These are phyloP conservation scores for Claviceps africana DNA, from an alignment of 2,329 filamentous ascomycete species.

Conservation along the genomic window DNA sequence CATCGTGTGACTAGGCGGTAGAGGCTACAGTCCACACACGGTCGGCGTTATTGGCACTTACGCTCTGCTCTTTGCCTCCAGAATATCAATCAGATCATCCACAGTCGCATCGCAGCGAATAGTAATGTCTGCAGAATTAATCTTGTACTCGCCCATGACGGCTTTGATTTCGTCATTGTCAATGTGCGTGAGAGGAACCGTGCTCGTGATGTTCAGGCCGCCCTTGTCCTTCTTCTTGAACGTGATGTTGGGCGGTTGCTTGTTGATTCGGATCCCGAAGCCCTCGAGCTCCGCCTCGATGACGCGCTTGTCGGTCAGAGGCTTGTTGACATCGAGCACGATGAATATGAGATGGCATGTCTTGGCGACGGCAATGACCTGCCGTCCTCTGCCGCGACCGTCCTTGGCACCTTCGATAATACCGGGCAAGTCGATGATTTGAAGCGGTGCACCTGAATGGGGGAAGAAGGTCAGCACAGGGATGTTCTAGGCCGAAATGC, in stretches of 20 bases:
- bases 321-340: slow-evolving; percentile 96
- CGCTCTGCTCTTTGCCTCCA: slow-evolving; percentile 77
- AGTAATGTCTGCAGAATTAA: slow-evolving; percentile 90
- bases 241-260: slow-evolving; percentile 92
- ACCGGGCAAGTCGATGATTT: slow-evolving; percentile 96
- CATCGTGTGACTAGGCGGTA: neutral
- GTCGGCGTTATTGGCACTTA: slow-evolving; percentile 9
- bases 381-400: slow-evolving; percentile 89
- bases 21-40: neutral
- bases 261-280: slow-evolving; percentile 96
- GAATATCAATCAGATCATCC: slow-evolving; percentile 89
- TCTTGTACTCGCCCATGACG: slow-evolving; percentile 93
- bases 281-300: slow-evolving; percentile 94
- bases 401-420: slow-evolving; percentile 99
- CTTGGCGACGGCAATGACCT: slow-evolving; percentile 97
- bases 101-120: slow-evolving; percentile 96
- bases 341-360: slow-evolving; percentile 99
- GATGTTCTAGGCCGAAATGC: neutral
- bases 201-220: slow-evolving; percentile 90
- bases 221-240: slow-evolving; percentile 99
- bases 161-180: slow-evolving; percentile 94
- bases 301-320: slow-evolving; percentile 86
- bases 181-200: slow-evolving; percentile 81
- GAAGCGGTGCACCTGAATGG: slow-evolving; percentile 63
- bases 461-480: neutral